Base-by-base conservation (phyloP, 2,329 filamentous ascomycete species). In the Annulohypoxylon truncatum region DNA sequence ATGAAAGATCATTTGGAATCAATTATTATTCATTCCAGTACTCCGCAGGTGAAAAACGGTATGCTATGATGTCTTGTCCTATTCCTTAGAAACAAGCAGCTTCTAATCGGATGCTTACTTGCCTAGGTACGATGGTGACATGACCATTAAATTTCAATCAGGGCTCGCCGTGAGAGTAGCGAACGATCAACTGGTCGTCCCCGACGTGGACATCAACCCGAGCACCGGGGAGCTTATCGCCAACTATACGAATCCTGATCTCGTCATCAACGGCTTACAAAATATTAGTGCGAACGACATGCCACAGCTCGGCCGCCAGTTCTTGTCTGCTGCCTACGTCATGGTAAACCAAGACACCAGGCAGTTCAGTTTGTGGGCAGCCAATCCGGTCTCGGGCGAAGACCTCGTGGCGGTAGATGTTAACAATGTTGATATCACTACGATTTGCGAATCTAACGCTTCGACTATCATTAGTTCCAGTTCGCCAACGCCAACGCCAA, bases 161-260 rank as follows among this genome's bases (percentile, higher is more conserved):
- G 69, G 68, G 42, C 64, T 71, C 13, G 47, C 58, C 29, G 54
- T 69, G 10, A 67, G 67, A 38, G 73, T 78, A 26, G 71, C 73
- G 13, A 79, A 77, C 61, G 64, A 73, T 46, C 74, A 77, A 64
- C 70, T 79, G 13, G 69, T 78, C 10, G 52, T 74, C 10, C 76
- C 77, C 0, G 65, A 77, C 31, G 18, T 71, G 8, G 47, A 57
- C 4, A 71, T 77, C 55, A 66, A 73, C 54, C 35, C 52, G 2
- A 44, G 15, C 4, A 55, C 52, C 1, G 52, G 52, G 26, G 24
- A 44, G 28, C 58, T 68, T 12, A 6, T 54, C 4, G 58, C 61
- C 35, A 72, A 73, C 59, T 24, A 51, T 5, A 68, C 67, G 2
- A 47, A 26, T 1, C 71, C 71, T 2, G 72, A 77, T 55, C 57